Evolutionary conservation across 2,329 filamentous ascomycete species (phyloP).

Genomic region (Sordariomycetes sp.): DNA sequence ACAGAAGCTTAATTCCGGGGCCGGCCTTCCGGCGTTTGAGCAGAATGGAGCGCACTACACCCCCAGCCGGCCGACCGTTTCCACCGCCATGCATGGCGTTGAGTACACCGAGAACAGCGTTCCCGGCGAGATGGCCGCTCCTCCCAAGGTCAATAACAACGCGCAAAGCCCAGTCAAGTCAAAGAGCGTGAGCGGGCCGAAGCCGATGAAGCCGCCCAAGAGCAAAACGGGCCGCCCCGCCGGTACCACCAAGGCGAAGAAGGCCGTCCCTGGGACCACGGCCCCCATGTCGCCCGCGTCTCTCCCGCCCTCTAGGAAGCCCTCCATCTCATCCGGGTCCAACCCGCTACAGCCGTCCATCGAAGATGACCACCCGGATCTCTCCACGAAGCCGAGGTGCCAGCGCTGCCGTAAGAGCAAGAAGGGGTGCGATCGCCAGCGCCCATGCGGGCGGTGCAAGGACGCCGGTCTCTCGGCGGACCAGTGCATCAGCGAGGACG

Average conservation of each 20-base stretch:
- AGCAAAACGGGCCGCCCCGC: conserved; percentile 17
- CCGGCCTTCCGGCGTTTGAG: conserved; percentile 32
- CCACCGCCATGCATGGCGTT: conserved; percentile 27
- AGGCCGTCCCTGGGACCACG: conserved; percentile 25
- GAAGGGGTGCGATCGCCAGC: conserved; percentile 95
- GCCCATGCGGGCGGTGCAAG: conserved; percentile 88
- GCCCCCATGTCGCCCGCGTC: conserved; percentile 54
- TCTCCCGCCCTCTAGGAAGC: conserved; percentile 64
- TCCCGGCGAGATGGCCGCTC: conserved; percentile 17
- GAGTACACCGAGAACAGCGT: conserved; percentile 26
- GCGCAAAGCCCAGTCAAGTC: conserved; percentile 20
- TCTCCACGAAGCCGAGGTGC: conserved; percentile 93
- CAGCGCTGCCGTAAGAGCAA: conserved; percentile 99
- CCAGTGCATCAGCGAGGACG: conserved; percentile 93
- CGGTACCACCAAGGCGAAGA: conserved; percentile 38
- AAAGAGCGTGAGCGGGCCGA: conserved; percentile 33
- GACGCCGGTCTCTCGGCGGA: conserved; percentile 91
- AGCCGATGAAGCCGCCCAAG: conserved; percentile 21
- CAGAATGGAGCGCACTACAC: conserved; percentile 43
- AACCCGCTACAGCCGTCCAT: conserved; percentile 23
- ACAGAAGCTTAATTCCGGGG: conserved; percentile 40
- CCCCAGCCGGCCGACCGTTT: conserved; percentile 11
- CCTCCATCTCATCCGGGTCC: conserved; percentile 49
- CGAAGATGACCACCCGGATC: conserved; percentile 83
- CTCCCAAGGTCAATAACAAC: conserved; percentile 26